Evolutionary conservation across 352 stramenopile species (phyloP).

Genomic region (Globisporangium cystogenes): DNA sequence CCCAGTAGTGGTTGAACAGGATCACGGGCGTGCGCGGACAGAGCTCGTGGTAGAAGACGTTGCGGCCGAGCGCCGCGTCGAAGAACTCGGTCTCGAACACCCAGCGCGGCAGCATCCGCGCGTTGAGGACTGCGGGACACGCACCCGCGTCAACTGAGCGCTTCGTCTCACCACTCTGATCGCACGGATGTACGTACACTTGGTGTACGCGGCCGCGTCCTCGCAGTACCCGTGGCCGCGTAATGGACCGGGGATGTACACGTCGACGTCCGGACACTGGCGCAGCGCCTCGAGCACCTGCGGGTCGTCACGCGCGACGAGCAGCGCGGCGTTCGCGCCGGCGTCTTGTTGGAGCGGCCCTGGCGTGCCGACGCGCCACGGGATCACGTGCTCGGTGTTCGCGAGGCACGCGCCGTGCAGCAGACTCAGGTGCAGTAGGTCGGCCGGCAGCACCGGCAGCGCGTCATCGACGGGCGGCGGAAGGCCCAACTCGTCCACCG

Average conservation of each 20-base stretch:
- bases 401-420: constrained; percentile 29
- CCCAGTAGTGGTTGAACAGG: constrained; percentile 61
- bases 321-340: background rate
- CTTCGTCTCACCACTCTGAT: too few relatives aligned
- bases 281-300: constrained; percentile 36
- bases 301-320: constrained; percentile 23
- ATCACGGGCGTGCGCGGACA: constrained; percentile 40
- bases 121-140: constrained; percentile 23
- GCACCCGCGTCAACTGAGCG: too few relatives aligned
- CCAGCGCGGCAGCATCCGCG: constrained; percentile 40
- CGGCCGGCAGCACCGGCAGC: constrained; percentile 3
- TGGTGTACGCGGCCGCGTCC: constrained; percentile 52
- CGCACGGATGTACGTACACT: constrained; percentile 45
- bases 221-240: constrained; percentile 64
- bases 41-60: constrained; percentile 43
- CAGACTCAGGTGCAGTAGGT: constrained; percentile 37
- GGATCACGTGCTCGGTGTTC: constrained; percentile 24
- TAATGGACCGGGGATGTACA: constrained; percentile 45
- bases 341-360: too few relatives aligned
- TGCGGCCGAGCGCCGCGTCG: constrained; percentile 15
- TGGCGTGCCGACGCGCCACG: constrained; percentile 13
- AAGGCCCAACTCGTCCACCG: background rate
- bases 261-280: constrained; percentile 51
- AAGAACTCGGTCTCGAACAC: constrained; percentile 31
- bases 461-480: background rate